A percentile compares a stretch with the other conserved stretches of the same genome.
These are phyloP conservation scores for Taphrina wiesneri DNA, from an alignment of 1,139 yeast species.

Conservation along the genomic window DNA sequence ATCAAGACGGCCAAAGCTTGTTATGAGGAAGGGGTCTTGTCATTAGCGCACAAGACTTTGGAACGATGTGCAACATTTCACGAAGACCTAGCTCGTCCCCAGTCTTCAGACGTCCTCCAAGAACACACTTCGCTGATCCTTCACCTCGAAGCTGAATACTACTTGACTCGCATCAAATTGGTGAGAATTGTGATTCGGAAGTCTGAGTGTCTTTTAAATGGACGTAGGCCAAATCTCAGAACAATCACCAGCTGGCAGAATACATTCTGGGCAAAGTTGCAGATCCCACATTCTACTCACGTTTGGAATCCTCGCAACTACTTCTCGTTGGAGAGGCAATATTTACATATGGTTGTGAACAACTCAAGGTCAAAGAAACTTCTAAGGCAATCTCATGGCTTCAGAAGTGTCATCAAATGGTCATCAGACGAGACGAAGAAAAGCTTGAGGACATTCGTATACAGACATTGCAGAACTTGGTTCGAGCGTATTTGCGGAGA, in stretches of 20 bases:
- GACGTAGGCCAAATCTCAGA: slow-evolving; percentile 8
- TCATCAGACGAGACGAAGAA: not conserved
- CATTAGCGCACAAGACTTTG: slow-evolving; percentile 16
- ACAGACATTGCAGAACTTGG: slow-evolving; percentile 14
- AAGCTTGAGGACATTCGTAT: slow-evolving; percentile 6
- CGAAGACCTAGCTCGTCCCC: slow-evolving; percentile 2
- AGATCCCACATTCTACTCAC: not conserved
- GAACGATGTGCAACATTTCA: slow-evolving; percentile 4
- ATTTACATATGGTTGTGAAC: slow-evolving; percentile 6
- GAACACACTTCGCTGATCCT: not conserved
- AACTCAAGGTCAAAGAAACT: not conserved
- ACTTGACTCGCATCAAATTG: slow-evolving; percentile 5
- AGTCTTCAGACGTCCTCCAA: not conserved
- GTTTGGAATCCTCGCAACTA: not conserved
- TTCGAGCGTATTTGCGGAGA: slow-evolving; percentile 15
- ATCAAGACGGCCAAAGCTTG: slow-evolving; percentile 17
- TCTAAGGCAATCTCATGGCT: slow-evolving; percentile 20
- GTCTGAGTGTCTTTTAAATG: not conserved
- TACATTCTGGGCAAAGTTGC: slow-evolving; percentile 6
- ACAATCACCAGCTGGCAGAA: slow-evolving; percentile 16
- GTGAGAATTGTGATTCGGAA: not conserved
- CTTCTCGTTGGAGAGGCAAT: slow-evolving; percentile 3
- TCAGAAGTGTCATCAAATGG: not conserved
- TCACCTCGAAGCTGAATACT: not conserved
- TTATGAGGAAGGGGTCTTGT: not conserved